These are phyloP conservation scores for Pilasporangium apinafurcum DNA, from an alignment of 352 stramenopile genomes.

Conservation along the genomic window DNA sequence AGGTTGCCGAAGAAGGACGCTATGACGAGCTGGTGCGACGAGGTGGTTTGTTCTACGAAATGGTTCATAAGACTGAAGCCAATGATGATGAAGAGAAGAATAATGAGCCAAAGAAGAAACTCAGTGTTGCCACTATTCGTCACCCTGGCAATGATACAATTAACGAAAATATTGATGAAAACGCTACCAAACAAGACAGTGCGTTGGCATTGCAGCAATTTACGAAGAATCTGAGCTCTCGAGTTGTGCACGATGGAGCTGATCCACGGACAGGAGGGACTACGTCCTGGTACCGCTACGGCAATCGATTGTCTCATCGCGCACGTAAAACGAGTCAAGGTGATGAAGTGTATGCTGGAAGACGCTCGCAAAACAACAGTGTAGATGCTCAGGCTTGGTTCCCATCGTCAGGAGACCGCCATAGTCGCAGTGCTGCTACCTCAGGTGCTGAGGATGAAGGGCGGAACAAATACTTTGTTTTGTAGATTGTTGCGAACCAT, in stretches of 20 bases:
- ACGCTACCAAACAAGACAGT: slow-evolving; percentile 49
- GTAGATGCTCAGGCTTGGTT: slow-evolving; percentile 43
- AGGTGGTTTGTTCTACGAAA: slow-evolving; percentile 78
- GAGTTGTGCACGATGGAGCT: slow-evolving; percentile 50
- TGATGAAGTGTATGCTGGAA: slow-evolving; percentile 34
- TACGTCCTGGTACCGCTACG: slow-evolving; percentile 73
- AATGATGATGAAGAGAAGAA: slow-evolving; percentile 38
- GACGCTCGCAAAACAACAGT: slow-evolving; percentile 66
- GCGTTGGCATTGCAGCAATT: slow-evolving; percentile 77
- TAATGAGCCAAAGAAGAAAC: slow-evolving; percentile 26
- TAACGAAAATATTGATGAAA: slow-evolving; percentile 24
- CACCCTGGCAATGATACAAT: slow-evolving; percentile 33
- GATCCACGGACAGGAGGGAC: slow-evolving; percentile 34
- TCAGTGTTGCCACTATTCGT: slow-evolving; percentile 1
- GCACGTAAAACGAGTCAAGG: slow-evolving; percentile 52
- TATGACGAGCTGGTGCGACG: slow-evolving; percentile 69
- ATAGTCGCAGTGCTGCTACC: slow-evolving; percentile 25
- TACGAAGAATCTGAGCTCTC: slow-evolving; percentile 72
- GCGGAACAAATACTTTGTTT: slow-evolving; percentile 80
- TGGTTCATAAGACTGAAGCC: slow-evolving; percentile 74
- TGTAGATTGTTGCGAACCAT: slow-evolving; percentile 54
- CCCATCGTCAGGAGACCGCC: slow-evolving; percentile 7
- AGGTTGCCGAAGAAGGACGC: slow-evolving; percentile 69
- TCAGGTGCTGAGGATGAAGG: slow-evolving; percentile 60
- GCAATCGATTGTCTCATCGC: slow-evolving; percentile 57